Evolutionary conservation across 768 basidiomycete species (phyloP), one percentile per base, ranked within the genome.

Genomic region (Naganishia antarctica): DNA sequence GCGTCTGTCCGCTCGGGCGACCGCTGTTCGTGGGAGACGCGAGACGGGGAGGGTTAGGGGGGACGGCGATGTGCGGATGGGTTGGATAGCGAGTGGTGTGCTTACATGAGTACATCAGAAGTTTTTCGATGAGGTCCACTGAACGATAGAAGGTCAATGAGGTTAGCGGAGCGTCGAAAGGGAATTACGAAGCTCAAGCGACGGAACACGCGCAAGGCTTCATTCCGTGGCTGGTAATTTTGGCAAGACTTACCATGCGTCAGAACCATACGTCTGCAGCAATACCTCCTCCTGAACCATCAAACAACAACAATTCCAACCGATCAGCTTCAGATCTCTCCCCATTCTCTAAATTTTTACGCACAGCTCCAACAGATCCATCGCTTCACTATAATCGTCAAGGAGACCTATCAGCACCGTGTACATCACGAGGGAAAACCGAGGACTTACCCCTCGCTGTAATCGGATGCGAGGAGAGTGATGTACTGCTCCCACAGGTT

Each of bases 81-180:
- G n/a, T n/a, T n/a, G n/a, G n/a, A n/a, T n/a, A n/a, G n/a, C n/a
- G n/a, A n/a, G n/a, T n/a, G n/a, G n/a, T n/a, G n/a, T n/a, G n/a
- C n/a, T n/a, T 37, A 63, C 61, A 25, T 78, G 93, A 94, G 77
- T 94, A 98, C 72, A 94, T 91, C 25, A 98, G 81, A 18, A 97
- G 83, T 79, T 97, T 97, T 80, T 97, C 94, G 70, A 97, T 97
- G 68, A 97, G 82, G 79, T 97, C 94, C 62, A 97, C 94, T 78
- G 63, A 48, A 28, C 12, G 31, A n/a, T n/a, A n/a, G 34, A 37
- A 15, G 34, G 34, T 37, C 8, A 37, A 7, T 37, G 8, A 15
- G 34, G 34, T 7, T 37, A 37, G 15, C 7, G 15, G 34, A 37
- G 34, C 8, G 34, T 7, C 15, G 34, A 37, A 37, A 37, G 32